Conservation (phyloP, 805 yeast genomes). For the Scheffersomyces amazonensis region DNA sequence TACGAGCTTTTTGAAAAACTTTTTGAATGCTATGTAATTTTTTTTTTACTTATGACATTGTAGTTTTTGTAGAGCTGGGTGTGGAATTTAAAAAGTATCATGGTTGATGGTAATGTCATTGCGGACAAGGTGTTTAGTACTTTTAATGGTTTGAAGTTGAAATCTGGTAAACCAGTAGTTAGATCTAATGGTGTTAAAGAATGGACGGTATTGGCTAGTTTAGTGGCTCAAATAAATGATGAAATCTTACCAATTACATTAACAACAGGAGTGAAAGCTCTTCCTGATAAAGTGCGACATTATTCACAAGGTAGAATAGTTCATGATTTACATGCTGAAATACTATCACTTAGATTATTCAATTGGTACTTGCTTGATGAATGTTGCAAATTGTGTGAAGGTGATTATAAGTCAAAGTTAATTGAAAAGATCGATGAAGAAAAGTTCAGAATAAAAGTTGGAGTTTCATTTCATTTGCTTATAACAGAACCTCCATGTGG, state of each 20-base stretch:
- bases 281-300: conserved; percentile 51
- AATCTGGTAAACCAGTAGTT: conserved; percentile 54
- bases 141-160: conserved; percentile 27
- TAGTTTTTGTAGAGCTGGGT: no score
- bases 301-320: conserved; percentile 57
- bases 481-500: conserved; percentile 88
- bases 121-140: conserved; percentile 22
- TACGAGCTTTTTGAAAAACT: no score
- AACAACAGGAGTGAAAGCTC: conserved; percentile 81
- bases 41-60: no score
- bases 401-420: conserved; percentile 8
- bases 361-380: conserved; percentile 59
- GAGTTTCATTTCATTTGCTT: conserved; percentile 52
- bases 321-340: conserved; percentile 92
- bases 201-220: conserved; percentile 82
- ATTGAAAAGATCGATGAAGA: conserved; percentile 12
- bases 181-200: conserved; percentile 67
- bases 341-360: conserved; percentile 67
- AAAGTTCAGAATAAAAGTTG: conserved; percentile 28
- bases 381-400: conserved; percentile 19
- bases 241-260: conserved; percentile 42
- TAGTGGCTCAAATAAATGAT: conserved; percentile 45
- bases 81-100: no score
- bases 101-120: conserved; percentile 12
- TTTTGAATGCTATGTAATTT: no score